Percentiles rank a stretch among this genome's conserved stretches.
Conservation (phyloP, 179 eudicot genomes). For the Beta corolliflora region DNA sequence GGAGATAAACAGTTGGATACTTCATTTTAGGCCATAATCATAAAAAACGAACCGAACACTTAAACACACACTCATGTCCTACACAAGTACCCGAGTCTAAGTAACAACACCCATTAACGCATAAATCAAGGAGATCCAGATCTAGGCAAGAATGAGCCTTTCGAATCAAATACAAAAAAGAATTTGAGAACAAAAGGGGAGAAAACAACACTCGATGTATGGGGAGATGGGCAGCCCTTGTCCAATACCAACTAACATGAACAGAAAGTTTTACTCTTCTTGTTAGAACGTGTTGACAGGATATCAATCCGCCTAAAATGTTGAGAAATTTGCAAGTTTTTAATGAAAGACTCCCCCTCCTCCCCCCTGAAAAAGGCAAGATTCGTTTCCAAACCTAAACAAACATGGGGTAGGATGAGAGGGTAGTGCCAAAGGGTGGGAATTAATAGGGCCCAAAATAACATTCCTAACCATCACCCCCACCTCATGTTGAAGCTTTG, state of each 20-base stretch:
- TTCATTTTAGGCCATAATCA: too few species aligned
- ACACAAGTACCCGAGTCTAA: too few species aligned
- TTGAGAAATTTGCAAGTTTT: not conserved
- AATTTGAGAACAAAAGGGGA: too few species aligned
- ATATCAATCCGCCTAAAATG: not conserved
- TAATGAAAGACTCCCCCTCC: not conserved
- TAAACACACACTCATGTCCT: too few species aligned
- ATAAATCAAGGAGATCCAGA: not conserved
- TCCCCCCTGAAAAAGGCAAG: too few species aligned
- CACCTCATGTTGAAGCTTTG: not conserved
- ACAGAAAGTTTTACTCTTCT: too few species aligned
- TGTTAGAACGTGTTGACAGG: too few species aligned
- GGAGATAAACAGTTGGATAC: too few species aligned
- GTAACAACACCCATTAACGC: not conserved
- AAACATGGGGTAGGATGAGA: not conserved
- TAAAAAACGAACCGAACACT: too few species aligned
- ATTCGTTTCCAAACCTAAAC: not conserved
- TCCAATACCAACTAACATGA: not conserved
- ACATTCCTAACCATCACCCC: conserved; percentile 2
- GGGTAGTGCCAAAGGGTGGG: not conserved
- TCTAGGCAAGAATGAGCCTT: not conserved
- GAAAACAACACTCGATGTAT: too few species aligned
- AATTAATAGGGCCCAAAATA: not conserved
- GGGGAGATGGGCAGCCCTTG: not conserved
- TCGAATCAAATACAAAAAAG: not conserved